Base-by-base conservation (phyloP, 2,329 filamentous ascomycete species). In the Hyphodiscus sp. region DNA sequence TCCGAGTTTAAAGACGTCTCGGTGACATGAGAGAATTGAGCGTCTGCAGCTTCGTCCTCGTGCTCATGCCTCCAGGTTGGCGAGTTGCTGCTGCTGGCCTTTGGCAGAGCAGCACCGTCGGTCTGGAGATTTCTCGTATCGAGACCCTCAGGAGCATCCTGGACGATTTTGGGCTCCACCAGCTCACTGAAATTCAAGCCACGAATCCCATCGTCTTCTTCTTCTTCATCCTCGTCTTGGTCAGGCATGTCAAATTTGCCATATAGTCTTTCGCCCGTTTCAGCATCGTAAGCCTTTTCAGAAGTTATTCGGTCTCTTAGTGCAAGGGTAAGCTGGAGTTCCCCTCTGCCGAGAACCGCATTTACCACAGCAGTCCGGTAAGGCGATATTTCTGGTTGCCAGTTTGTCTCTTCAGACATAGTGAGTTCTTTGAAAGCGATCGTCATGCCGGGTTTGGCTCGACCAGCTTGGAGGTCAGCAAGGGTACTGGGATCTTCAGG, bases 231-330 rank as follows among this genome's bases (percentile, higher is more conserved):
- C 0, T 80, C 79, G 13, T 81, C 82, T 11, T 82, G 80, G 7
- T 83, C 78, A 0, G 86, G 85, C 61, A 83, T 83, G 63, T 95
- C 89, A 59, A 95, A 94, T 54, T 84, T 87, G 57, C 79, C 83
- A 62, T 92, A 95, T 10, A 89, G 70, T 10, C 89, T 79, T 57
- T 86, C 76, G 0, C 89, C 90, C 0, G 86, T 85, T 41, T 78
- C 71, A 11, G 82, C 76, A 61, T 92, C 83, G 59, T 83, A 83
- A 18, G 71, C 68, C 63, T 80, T 85, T 58, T 83, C 67, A 51
- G 80, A 76, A 5, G 76, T 69, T 13, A 77, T 70, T 47, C 85
- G 74, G 64, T 95, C 87, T 26, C 87, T 80, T 57, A 78, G 77
- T 2, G 90, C 89, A 2, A 95, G 76, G 11, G 77, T 74, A 4